phyloP scores from a whole-genome alignment of 2,329 filamentous ascomycete species.

The Plenodomus tracheiphilus region DNA sequence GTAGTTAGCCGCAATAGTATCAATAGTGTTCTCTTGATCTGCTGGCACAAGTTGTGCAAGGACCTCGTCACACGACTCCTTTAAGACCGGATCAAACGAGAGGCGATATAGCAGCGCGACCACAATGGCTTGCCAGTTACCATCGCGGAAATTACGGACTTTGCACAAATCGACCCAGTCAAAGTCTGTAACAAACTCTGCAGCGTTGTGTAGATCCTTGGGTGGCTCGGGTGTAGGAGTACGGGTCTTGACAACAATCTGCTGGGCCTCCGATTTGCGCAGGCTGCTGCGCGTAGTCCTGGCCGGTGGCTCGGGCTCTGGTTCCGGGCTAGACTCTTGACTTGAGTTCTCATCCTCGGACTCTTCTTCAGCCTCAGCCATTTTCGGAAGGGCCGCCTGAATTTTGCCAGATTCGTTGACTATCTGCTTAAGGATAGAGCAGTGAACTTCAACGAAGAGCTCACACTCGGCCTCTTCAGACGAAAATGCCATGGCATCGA shows the following conservation, averaged over 20 bases:
- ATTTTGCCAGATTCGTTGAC: conserved; percentile 80
- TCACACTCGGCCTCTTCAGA: conserved; percentile 77
- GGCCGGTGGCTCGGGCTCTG: conserved; percentile 71
- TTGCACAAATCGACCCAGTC: conserved; percentile 85
- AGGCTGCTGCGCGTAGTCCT: conserved; percentile 85
- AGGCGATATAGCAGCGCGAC: conserved; percentile 85
- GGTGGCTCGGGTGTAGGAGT: conserved; percentile 44
- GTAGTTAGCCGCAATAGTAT: conserved; percentile 76
- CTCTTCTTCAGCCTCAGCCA: conserved; percentile 52
- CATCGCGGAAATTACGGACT: conserved; percentile 81
- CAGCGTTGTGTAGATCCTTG: conserved; percentile 63
- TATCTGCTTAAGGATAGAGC: conserved; percentile 83
- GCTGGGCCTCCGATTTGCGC: conserved; percentile 74
- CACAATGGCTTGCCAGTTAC: conserved; percentile 89
- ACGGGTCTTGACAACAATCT: conserved; percentile 47
- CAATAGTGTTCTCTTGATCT: conserved; percentile 70
- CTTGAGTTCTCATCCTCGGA: conserved; percentile 56
- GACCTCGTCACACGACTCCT: conserved; percentile 75
- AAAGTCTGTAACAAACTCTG: conserved; percentile 73
- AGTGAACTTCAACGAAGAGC: conserved; percentile 88
- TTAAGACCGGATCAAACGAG: conserved; percentile 72
- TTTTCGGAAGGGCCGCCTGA: conserved; percentile 75
- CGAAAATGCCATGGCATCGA: conserved; percentile 81
- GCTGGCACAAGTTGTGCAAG: conserved; percentile 80
- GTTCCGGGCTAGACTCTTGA: conserved; percentile 53